Percentiles rank a stretch among this genome's conserved stretches.
phyloP scores from a whole-genome alignment of 768 basidiomycete species.

The Boletus vinaceobasis region DNA sequence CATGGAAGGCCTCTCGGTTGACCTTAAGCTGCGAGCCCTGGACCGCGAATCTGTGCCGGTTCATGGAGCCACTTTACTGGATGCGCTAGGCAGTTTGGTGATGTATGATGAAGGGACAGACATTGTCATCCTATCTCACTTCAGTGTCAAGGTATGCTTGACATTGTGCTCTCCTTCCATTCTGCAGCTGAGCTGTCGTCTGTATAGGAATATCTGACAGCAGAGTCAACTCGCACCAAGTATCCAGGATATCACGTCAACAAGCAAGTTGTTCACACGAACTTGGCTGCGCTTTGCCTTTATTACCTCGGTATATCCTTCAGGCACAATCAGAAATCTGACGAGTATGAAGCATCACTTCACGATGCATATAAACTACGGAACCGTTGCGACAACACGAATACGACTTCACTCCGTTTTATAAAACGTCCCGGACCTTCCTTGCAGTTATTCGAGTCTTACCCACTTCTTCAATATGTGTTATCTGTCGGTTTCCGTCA shows the following conservation, averaged over 20 bases:
- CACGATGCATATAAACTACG: neutral
- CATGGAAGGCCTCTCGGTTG: constrained; percentile 1
- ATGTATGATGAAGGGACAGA: neutral
- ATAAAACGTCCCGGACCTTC: neutral
- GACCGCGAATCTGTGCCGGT: neutral
- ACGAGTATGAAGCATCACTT: too few relatives aligned
- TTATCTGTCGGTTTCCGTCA: neutral
- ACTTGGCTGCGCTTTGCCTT: neutral
- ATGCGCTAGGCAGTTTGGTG: constrained; percentile 4
- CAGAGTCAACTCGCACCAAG: neutral
- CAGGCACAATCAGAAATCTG: neutral
- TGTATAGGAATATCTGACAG: constrained; percentile 5
- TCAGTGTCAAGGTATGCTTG: constrained; percentile 4
- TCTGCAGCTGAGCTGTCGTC: neutral
- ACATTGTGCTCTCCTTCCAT: rapidly evolving
- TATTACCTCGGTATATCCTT: neutral
- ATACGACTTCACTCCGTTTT: too few relatives aligned
- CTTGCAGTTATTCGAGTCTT: neutral
- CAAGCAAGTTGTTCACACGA: neutral
- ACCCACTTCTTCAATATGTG: neutral
- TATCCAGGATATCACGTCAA: neutral
- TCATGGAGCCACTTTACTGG: neutral
- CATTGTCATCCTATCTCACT: constrained; percentile 1
- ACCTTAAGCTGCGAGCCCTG: neutral
- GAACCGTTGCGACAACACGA: neutral